Base-by-base conservation (phyloP, 345 rosid genomes). In the Cardamine occulta region DNA sequence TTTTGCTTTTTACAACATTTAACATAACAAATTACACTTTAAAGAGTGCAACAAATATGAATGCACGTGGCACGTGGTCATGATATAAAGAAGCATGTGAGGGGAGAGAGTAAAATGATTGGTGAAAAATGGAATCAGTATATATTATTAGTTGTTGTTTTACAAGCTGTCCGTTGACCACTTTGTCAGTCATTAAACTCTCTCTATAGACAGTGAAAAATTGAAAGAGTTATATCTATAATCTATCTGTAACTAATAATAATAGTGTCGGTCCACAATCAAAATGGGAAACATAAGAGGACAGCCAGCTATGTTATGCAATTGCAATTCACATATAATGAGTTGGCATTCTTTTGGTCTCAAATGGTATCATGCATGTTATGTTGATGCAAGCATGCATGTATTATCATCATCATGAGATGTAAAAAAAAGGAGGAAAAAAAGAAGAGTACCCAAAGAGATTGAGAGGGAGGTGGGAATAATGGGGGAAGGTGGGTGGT, bases 381-480 rank as follows among this genome's bases (percentile, higher is more conserved):
- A 48, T 58, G 65, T 42, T 55, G 55, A 57, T 74, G 67, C 62
- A 72, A 62, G 40, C 11, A 76, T 52, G 40, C 8, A 76, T 52
- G 63, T 53, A 55, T 34, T 44, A 44, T 52, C n/a, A 68, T 63
- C 53, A 73, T 61, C 44, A 63, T 63, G 47, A 48, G 15, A 75
- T 57, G 40, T 8, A 4, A 6, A 28, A 37, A 5, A 21, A 6
- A 18, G 28, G 3, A 31, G 4, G 17, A 1, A 44, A 56, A 29
- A 19, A n/a, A 9, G 40, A 53, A 47, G 69, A 52, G 58, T 84
- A 86, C 86, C 86, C 96, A 87, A 88, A 89, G 63, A 88, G 78
- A 89, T 88, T 89, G 60, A 81, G 88, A 62, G 97, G 89, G 39
- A 89, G 96, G 80, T 88, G 84, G 78, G 91, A 85, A 88, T 89